These are phyloP conservation scores for Magnaporthiopsis poae DNA, from an alignment of 2,329 filamentous ascomycete species.

Conservation along the genomic window DNA sequence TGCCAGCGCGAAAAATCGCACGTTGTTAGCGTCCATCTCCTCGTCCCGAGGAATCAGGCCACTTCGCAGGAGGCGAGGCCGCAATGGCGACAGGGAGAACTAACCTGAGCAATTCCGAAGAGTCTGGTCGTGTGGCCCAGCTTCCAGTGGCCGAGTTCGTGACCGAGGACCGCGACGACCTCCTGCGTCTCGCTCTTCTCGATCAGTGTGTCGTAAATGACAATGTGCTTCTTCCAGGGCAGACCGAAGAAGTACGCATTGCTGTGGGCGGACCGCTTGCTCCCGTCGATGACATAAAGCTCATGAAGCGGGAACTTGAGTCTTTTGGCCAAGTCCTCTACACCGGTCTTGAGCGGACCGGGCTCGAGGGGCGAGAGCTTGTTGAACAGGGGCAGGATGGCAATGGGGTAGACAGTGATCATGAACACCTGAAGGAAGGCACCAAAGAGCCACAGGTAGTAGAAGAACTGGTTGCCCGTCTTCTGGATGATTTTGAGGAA, in stretches of 20 bases:
- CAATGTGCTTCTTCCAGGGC: conserved; percentile 99
- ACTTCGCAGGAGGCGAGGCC: not conserved
- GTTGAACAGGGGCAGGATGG: conserved; percentile 93
- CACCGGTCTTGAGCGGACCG: conserved; percentile 75
- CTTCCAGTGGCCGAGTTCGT: conserved; percentile 96
- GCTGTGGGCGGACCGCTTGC: conserved; percentile 77
- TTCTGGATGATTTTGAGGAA: conserved; percentile 91
- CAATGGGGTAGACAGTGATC: conserved; percentile 91
- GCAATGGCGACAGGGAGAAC: conserved; percentile 12
- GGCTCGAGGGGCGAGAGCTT: conserved; percentile 87
- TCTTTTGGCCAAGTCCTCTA: conserved; percentile 72
- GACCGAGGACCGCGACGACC: conserved; percentile 86
- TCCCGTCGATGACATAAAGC: conserved; percentile 88
- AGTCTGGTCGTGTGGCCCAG: conserved; percentile 88
- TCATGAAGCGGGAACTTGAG: conserved; percentile 88
- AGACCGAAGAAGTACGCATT: conserved; percentile 93
- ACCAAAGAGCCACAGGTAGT: conserved; percentile 92
- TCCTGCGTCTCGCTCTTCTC: conserved; percentile 89
- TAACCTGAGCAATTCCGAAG: conserved; percentile 74
- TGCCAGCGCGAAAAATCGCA: conserved; percentile 27
- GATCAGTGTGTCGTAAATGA: conserved; percentile 95
- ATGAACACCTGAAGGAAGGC: conserved; percentile 83
- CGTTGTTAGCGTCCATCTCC: conserved; percentile 19
- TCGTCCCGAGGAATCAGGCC: not conserved
- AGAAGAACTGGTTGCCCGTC: conserved; percentile 91